Base-by-base conservation (phyloP, 306 rosid genomes). In the Biancaea sappan region DNA sequence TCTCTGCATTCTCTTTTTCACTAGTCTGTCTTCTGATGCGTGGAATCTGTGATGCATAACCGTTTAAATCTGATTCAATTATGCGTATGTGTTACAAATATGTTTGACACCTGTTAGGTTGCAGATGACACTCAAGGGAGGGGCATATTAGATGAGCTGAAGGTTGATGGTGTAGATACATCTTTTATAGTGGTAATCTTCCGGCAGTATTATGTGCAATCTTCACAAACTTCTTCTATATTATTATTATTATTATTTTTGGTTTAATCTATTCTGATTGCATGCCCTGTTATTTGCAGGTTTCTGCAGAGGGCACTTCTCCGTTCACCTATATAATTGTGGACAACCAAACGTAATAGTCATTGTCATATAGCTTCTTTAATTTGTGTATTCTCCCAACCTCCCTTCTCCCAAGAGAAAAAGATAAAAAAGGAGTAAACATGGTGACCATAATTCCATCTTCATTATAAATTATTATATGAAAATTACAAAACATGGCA, bases 281-380 rank as follows among this genome's bases (percentile, higher is more conserved):
- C 57, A 1, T 11, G 65, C 34, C 58, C 60, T 80, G 76, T 66
- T 78, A 56, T 77, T 80, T 86, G 62, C 89, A 95, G 97, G 97
- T 95, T 54, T 68, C 96, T 26, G 8, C 92, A 75, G 96, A 63
- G 63, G 99, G 98, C 51, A 90, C 79, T 84, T 92, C 99, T 61
- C 93, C 98, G 4, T 92, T 95, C 81, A 77, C 97, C 75, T 95
- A 92, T 59, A 43, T 95, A 56, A 90, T 95, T 72, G 98, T 95
- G 71, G 99, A 95, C 87, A 87, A 78, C 16, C 84, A 90, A 84
- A 95, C 78, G 99, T 95, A 82, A 88, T 89, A 70, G 63, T 57
- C 82, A 35, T 69, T 58, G n/a, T 51, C 77, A 53, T 53, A 19
- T 5, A 37, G 25, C 54, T 71, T 44, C 63, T 40, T 48, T 47